phyloP scores from a whole-genome alignment of 2,329 filamentous ascomycete genomes.

The Aureobasidium lini region DNA sequence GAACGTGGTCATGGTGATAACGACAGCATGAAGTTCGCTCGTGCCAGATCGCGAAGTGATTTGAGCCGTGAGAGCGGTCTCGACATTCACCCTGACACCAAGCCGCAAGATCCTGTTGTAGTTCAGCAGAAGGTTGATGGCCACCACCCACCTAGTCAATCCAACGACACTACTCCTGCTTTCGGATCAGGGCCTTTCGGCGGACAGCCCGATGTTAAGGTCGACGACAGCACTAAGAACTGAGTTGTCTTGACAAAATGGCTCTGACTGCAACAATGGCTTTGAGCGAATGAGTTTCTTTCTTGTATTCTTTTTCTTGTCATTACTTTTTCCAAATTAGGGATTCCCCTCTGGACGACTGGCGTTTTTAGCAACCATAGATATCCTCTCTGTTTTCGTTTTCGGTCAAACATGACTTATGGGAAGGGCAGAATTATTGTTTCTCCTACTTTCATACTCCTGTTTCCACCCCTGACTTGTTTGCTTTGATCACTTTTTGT shows the following conservation, averaged over 20 bases:
- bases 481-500: background rate
- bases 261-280: background rate
- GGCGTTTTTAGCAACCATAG: background rate
- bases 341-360: background rate
- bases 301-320: background rate
- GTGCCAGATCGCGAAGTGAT: conserved; percentile 25
- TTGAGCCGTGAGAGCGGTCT: conserved; percentile 30
- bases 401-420: background rate
- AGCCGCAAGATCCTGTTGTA: conserved; percentile 39
- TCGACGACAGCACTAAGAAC: background rate
- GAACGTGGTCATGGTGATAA: conserved; percentile 41
- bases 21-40: conserved; percentile 31
- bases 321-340: background rate
- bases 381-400: conserved; percentile 3
- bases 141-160: conserved; percentile 35
- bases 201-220: conserved; percentile 25
- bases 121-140: conserved; percentile 31
- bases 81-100: conserved; percentile 44
- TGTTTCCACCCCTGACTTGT: background rate
- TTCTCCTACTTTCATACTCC: background rate
- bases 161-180: conserved; percentile 36
- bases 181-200: conserved; percentile 37
- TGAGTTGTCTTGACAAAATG: background rate
- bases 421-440: background rate
- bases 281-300: background rate